Conservation (phyloP, 306 rosid species). For the Corylus avellana region DNA sequence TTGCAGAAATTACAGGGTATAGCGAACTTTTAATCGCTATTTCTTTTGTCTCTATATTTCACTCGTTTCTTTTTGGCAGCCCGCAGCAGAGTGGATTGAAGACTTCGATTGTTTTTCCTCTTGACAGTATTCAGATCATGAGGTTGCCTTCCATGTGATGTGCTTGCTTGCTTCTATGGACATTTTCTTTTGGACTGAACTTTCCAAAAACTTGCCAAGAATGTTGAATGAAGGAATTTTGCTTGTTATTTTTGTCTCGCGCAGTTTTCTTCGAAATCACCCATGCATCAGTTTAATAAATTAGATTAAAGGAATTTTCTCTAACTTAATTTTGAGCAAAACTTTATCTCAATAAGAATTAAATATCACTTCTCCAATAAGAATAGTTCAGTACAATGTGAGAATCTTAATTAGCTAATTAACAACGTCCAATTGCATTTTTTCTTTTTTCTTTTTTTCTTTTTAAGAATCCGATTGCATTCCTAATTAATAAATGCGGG, state of each 20-base stretch:
- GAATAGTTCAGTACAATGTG: no score
- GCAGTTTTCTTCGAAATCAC: not conserved
- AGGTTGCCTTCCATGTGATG: not conserved
- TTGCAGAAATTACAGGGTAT: not conserved
- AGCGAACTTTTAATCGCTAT: not conserved
- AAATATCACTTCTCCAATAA: no score
- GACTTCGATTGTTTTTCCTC: not conserved
- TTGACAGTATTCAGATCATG: not conserved
- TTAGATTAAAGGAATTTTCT: no score
- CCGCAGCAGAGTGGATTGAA: not conserved
- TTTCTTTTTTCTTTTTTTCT: no score
- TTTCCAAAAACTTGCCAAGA: not conserved
- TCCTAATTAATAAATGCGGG: no score
- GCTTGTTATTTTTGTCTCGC: not conserved
- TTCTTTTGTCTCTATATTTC: not conserved
- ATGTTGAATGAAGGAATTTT: not conserved
- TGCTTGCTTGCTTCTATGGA: not conserved
- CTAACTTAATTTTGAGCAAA: no score
- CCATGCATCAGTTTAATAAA: not conserved
- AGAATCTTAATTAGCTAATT: no score
- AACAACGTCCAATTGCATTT: no score
- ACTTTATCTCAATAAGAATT: no score
- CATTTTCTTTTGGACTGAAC: not conserved
- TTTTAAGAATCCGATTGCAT: no score
- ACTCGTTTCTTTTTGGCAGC: constrained; percentile 1